Evolutionary conservation across 2,329 filamentous ascomycete genomes (phyloP).

Genomic region (Pestalotiopsis sp.): DNA sequence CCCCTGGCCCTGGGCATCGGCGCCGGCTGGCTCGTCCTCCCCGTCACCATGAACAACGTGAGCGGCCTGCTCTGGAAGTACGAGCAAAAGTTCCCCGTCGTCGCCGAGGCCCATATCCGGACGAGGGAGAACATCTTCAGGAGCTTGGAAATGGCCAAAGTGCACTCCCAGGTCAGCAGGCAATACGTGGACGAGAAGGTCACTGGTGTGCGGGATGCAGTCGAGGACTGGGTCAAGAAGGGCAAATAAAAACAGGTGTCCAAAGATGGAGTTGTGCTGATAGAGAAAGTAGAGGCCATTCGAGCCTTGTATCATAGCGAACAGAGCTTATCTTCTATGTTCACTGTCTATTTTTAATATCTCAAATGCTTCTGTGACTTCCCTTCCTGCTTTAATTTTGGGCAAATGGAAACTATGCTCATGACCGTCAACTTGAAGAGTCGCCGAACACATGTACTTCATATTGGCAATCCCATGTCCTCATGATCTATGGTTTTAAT

Average conservation of each 20-base stretch:
- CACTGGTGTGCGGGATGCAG: conserved; percentile 69
- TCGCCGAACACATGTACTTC: too few species aligned
- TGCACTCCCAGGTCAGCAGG: conserved; percentile 72
- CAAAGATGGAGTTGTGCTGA: neutral
- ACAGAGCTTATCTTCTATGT: conserved; percentile 13
- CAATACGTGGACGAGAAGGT: conserved; percentile 82
- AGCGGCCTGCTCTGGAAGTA: conserved; percentile 87
- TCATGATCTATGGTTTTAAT: too few species aligned
- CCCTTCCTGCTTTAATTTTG: neutral
- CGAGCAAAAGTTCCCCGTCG: conserved; percentile 82
- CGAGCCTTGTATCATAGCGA: conserved; percentile 16
- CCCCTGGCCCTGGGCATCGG: conserved; percentile 81
- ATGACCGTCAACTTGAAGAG: too few species aligned
- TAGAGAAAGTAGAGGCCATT: neutral
- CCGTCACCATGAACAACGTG: conserved; percentile 88
- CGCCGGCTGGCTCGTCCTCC: conserved; percentile 82
- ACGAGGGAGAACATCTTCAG: conserved; percentile 70
- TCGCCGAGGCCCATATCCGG: conserved; percentile 80
- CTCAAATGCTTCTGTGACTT: neutral
- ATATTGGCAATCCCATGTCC: too few species aligned
- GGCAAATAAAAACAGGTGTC: conserved; percentile 62
- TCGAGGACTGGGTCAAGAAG: conserved; percentile 92
- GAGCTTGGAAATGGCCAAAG: conserved; percentile 73
- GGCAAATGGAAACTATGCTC: neutral
- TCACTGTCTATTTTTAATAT: neutral